Conservation (phyloP, 2,329 filamentous ascomycete genomes). For the Exophiala sideris region DNA sequence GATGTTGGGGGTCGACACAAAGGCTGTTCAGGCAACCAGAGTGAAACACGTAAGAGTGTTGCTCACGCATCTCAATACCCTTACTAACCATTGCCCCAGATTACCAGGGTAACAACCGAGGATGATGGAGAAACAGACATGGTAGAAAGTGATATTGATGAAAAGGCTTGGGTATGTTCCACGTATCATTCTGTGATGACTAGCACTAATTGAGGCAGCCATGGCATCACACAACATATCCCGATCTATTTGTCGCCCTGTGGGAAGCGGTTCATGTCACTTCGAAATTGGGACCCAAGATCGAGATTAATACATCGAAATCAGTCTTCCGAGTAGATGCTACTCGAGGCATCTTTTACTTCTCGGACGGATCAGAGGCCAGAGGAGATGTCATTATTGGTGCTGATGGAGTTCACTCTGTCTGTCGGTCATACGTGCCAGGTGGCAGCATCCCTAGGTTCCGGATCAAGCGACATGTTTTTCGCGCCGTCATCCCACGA, state of each 20-base stretch:
- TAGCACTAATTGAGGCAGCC: conserved; percentile 1
- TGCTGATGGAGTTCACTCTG: conserved; percentile 52
- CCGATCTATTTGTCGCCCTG: conserved; percentile 3
- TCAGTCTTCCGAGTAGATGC: conserved; percentile 29
- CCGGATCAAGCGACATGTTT: conserved; percentile 42
- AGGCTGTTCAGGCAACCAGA: conserved; percentile 5
- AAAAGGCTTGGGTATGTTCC: conserved; percentile 6
- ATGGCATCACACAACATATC: conserved; percentile 15
- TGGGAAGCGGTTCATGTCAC: conserved; percentile 5
- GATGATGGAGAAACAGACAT: not conserved
- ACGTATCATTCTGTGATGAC: not conserved
- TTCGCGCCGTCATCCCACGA: conserved; percentile 53
- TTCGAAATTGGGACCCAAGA: not conserved
- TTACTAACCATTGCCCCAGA: not conserved
- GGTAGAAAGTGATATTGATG: not conserved
- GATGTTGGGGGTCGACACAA: conserved; percentile 2
- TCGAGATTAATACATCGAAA: conserved; percentile 1
- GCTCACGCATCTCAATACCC: not conserved
- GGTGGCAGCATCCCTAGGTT: conserved; percentile 19
- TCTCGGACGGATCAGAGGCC: conserved; percentile 46
- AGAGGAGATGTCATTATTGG: conserved; percentile 52
- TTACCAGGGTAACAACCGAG: not conserved
- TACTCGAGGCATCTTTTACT: conserved; percentile 37
- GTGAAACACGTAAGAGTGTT: conserved; percentile 1
- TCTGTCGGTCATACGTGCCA: conserved; percentile 31